These are phyloP conservation scores for Psilocybe cubensis DNA, from an alignment of 768 basidiomycete species.

Conservation along the genomic window DNA sequence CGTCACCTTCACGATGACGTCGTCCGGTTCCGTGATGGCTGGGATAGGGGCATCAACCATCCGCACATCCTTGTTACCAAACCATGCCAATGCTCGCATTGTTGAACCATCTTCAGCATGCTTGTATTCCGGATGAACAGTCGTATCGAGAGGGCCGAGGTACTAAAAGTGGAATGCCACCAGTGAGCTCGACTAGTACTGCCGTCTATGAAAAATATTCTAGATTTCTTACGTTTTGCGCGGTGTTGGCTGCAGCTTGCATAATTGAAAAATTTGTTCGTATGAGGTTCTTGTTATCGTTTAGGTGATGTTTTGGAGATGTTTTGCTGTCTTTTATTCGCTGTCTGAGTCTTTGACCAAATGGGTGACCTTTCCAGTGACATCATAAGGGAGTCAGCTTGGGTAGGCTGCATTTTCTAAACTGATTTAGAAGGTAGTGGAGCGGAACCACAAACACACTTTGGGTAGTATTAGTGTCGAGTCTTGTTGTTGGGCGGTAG, in stretches of 20 bases:
- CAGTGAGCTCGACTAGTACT: neutral
- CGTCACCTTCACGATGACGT: conserved; percentile 76
- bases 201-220: too few relatives aligned
- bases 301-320: neutral
- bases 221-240: conserved; percentile 27
- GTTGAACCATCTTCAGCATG: conserved; percentile 51
- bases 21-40: conserved; percentile 71
- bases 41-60: conserved; percentile 44
- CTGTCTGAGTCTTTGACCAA: neutral
- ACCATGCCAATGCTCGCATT: conserved; percentile 76
- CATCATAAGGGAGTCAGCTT: neutral
- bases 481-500: too few relatives aligned
- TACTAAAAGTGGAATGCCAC: conserved; percentile 23
- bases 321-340: neutral
- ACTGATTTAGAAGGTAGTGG: neutral
- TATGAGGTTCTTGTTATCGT: neutral
- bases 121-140: conserved; percentile 48
- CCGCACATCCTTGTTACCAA: conserved; percentile 53
- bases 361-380: neutral
- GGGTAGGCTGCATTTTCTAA: neutral
- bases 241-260: conserved; percentile 35
- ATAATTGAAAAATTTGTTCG: conserved; percentile 13
- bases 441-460: neutral
- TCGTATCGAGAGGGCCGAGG: conserved; percentile 43
- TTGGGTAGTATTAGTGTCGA: too few relatives aligned